Conservation (phyloP, 2,329 filamentous ascomycete genomes). For the Elsinoe necatrix region DNA sequence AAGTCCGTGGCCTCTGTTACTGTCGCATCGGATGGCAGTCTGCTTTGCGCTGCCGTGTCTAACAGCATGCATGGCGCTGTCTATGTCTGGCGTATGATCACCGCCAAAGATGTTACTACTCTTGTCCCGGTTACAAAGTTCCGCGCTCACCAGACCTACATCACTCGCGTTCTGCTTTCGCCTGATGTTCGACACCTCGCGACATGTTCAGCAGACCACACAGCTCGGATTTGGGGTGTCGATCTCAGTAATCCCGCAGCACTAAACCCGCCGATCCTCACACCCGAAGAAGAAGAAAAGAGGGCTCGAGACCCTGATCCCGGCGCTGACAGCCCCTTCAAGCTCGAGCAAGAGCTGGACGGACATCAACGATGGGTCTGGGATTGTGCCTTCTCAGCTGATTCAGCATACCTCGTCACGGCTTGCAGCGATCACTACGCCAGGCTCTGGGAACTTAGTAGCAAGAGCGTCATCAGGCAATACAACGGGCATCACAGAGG, state of each 20-base stretch:
- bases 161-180: slow-evolving; percentile 82
- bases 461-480: slow-evolving; percentile 83
- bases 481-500: slow-evolving; percentile 92
- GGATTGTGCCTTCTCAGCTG: slow-evolving; percentile 92
- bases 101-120: slow-evolving; percentile 71
- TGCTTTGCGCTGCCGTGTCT: slow-evolving; percentile 69
- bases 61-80: slow-evolving; percentile 88
- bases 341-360: slow-evolving; percentile 76
- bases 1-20: slow-evolving; percentile 90
- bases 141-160: slow-evolving; percentile 82
- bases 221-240: slow-evolving; percentile 93
- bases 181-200: slow-evolving; percentile 91
- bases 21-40: slow-evolving; percentile 84
- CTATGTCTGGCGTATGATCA: slow-evolving; percentile 91
- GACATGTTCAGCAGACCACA: slow-evolving; percentile 88
- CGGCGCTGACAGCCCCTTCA: slow-evolving; percentile 44
- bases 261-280: background rate
- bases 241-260: slow-evolving; percentile 42
- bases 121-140: slow-evolving; percentile 84
- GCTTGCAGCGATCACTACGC: slow-evolving; percentile 92
- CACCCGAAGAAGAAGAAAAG: slow-evolving; percentile 16
- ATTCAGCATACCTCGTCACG: slow-evolving; percentile 86
- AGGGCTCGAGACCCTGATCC: slow-evolving; percentile 15
- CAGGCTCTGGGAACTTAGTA: slow-evolving; percentile 77
- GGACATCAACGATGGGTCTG: slow-evolving; percentile 95